Percentiles rank a stretch among this genome's conserved stretches.
Conservation (phyloP, 192 early-diverging fungal genomes). For the Linnemannia hyalina region DNA sequence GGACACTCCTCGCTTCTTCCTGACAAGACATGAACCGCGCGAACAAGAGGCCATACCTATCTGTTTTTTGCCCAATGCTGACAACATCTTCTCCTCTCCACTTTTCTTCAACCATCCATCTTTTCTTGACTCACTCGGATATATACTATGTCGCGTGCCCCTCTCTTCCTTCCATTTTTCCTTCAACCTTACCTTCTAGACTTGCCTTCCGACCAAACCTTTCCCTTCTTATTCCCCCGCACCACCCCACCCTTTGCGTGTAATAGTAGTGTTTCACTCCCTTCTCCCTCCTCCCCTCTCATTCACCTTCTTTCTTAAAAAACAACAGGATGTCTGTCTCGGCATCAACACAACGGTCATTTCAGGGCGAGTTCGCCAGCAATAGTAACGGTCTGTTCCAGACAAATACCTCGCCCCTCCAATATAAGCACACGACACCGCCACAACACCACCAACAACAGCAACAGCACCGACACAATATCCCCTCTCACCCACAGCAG, state of each 20-base stretch:
- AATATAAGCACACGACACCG: not conserved
- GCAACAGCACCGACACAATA: not conserved
- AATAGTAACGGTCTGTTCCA: conserved; percentile 2
- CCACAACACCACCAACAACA: not conserved
- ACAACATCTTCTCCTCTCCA: too few relatives aligned
- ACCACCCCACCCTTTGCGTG: not conserved
- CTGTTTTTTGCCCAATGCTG: too few relatives aligned
- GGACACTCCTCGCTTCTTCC: too few relatives aligned
- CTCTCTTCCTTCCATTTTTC: too few relatives aligned
- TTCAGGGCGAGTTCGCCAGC: not conserved
- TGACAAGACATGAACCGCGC: too few relatives aligned
- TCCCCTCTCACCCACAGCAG: not conserved
- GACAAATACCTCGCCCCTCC: not conserved
- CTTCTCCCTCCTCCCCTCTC: too few relatives aligned
- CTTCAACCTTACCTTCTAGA: too few relatives aligned
- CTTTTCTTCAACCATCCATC: too few relatives aligned
- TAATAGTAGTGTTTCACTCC: not conserved
- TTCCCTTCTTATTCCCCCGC: not conserved
- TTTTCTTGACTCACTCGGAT: too few relatives aligned
- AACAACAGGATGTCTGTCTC: not conserved
- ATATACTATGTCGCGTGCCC: too few relatives aligned
- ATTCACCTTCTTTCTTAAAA: not conserved
- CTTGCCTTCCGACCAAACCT: not conserved
- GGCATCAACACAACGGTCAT: not conserved
- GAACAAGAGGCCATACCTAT: too few relatives aligned